Evolutionary conservation across 768 basidiomycete genomes (phyloP), one percentile per base, ranked within the genome.

Genomic region (Mycena latifolia): DNA sequence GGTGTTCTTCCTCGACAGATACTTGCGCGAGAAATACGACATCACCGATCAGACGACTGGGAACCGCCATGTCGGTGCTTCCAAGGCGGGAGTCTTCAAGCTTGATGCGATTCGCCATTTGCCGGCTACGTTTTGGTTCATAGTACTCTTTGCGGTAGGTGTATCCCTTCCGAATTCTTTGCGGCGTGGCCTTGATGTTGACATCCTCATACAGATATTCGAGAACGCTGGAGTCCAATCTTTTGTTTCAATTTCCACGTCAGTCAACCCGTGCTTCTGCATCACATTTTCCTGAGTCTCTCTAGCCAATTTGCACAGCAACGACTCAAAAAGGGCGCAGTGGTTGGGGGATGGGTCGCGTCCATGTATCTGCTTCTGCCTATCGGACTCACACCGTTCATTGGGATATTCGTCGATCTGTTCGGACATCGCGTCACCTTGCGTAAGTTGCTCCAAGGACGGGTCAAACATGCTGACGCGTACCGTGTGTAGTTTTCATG

Each of bases 201-300:
- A 53, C 24, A 61, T 59, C 28, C 51, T 58, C 33, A n/a, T n/a
- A n/a, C 25, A 59, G 57, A 59, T 59, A 31, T 82, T 82, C 60
- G 80, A 82, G 73, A 82, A 81, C 65, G 80, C 81, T 0, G 81
- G 81, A 22, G 78, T 82, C 37, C 80, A 81, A 72, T 77, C 78
- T 12, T 82, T 82, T 54, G 78, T 82, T 41, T 81, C 80, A 9
- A 82, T 82, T 58, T 81, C 81, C 27, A 82, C 81, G 81, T 82
- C 22, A 60, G 78, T 57, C 53, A n/a, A 10, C 31, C 27, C 24
- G 22, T 31, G 3, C 48, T 46, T 12, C 22, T 37, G 22, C 50
- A 18, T 29, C 27, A 47, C 27, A 33, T 45, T 57, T 43, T 6
- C 8, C 37, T 24, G 43, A 53, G 35, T 46, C 47, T 22, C 25